phyloP scores from a whole-genome alignment of 2,329 filamentous ascomycete species.

The Fonsecaea multimorphosa region DNA sequence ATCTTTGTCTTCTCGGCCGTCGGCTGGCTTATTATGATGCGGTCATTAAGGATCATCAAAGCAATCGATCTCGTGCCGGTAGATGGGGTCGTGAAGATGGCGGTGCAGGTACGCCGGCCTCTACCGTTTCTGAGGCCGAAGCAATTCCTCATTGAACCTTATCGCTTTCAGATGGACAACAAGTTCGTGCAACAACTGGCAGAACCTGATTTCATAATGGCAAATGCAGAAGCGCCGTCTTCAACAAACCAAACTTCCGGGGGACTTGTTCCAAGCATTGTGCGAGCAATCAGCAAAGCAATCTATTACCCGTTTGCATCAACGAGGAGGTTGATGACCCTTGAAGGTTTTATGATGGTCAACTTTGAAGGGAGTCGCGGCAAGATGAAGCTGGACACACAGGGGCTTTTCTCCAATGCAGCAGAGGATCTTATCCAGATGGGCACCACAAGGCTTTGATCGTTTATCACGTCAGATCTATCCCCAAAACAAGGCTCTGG shows the following conservation, averaged over 20 bases:
- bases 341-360: constrained; percentile 32
- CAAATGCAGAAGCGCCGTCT: background rate
- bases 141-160: constrained; percentile 27
- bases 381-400: constrained; percentile 30
- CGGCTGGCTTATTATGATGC: constrained; percentile 27
- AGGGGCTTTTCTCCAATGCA: constrained; percentile 28
- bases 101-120: constrained; percentile 31
- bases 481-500: background rate
- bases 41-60: constrained; percentile 28
- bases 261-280: constrained; percentile 16
- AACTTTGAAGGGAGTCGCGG: constrained; percentile 17
- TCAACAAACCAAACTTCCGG: background rate
- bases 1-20: constrained; percentile 28
- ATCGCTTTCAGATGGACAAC: constrained; percentile 29
- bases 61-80: constrained; percentile 29
- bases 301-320: constrained; percentile 31
- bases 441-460: constrained; percentile 26
- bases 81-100: constrained; percentile 27
- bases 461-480: background rate
- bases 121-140: constrained; percentile 31
- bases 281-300: constrained; percentile 26
- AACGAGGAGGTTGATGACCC: constrained; percentile 28
- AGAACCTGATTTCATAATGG: constrained; percentile 26
- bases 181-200: constrained; percentile 30
- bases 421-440: constrained; percentile 28